Conservation (phyloP, 208 protist species). For the Crithidia acanthocephali region DNA sequence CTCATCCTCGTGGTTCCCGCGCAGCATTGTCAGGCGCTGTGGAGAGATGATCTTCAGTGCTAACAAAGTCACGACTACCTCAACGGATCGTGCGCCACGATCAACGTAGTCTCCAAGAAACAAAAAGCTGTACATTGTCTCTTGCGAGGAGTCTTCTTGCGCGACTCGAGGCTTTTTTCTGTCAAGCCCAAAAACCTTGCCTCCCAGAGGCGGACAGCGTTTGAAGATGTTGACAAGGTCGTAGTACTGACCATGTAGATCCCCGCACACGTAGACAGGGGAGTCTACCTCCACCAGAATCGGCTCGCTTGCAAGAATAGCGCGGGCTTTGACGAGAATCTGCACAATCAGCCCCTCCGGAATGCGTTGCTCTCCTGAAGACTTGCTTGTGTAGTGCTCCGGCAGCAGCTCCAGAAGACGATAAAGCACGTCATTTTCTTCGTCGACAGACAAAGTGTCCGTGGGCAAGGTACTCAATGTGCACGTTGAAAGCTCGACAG, state of each 20-base stretch:
- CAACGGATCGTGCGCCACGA: conserved; percentile 96
- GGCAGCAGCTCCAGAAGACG: conserved; percentile 77
- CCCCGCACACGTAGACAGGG: conserved; percentile 97
- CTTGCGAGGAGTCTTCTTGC: background rate
- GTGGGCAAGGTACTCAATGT: conserved; percentile 57
- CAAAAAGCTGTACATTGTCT: conserved; percentile 94
- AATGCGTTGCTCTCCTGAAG: conserved; percentile 57
- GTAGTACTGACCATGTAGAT: conserved; percentile 98
- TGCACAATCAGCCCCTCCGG: conserved; percentile 68
- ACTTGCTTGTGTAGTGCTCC: conserved; percentile 64
- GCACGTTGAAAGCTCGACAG: conserved; percentile 53
- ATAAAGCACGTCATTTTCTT: conserved; percentile 75
- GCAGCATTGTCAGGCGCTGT: conserved; percentile 97
- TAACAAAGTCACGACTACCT: conserved; percentile 93
- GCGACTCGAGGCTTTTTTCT: conserved; percentile 19
- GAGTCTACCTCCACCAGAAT: conserved; percentile 71
- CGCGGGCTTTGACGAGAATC: conserved; percentile 59
- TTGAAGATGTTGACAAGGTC: conserved; percentile 97
- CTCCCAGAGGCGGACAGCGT: conserved; percentile 68
- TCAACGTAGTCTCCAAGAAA: conserved; percentile 97
- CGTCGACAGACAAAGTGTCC: conserved; percentile 66
- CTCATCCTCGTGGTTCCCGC: conserved; percentile 99
- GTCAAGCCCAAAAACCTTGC: conserved; percentile 40
- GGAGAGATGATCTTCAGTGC: conserved; percentile 98
- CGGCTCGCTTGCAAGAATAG: conserved; percentile 74